phyloP scores from a whole-genome alignment of 2,329 filamentous ascomycete species.

The Alternaria sp. region DNA sequence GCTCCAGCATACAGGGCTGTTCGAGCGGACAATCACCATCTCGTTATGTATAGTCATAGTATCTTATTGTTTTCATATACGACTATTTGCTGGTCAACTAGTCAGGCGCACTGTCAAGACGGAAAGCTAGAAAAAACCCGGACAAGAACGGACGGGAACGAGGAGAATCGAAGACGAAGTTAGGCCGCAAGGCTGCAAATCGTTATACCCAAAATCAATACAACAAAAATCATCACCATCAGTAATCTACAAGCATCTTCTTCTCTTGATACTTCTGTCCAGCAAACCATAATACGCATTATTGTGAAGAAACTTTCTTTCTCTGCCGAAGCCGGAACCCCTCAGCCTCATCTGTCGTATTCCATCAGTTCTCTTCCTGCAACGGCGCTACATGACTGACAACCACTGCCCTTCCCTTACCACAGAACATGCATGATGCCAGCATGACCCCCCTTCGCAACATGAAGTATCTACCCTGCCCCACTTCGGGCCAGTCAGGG shows the following conservation, averaged over 20 bases:
- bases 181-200: neutral
- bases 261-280: neutral
- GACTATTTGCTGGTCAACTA: neutral
- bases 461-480: neutral
- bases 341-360: neutral
- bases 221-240: neutral
- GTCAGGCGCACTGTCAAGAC: neutral
- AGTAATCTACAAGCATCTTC: neutral
- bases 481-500: neutral
- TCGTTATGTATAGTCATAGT: slow-evolving; percentile 8
- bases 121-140: neutral
- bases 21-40: neutral
- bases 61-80: neutral
- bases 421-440: neutral
- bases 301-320: neutral
- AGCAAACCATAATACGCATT: neutral
- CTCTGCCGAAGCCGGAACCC: neutral
- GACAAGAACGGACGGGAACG: neutral
- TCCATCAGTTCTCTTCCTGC: neutral
- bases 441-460: neutral
- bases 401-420: neutral
- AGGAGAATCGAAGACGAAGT: neutral
- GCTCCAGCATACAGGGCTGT: slow-evolving; percentile 17
- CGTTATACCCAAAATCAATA: neutral
- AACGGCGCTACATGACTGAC: neutral